phyloP scores from a whole-genome alignment of 1,139 yeast genomes.

The Diutina ranongensis region DNA sequence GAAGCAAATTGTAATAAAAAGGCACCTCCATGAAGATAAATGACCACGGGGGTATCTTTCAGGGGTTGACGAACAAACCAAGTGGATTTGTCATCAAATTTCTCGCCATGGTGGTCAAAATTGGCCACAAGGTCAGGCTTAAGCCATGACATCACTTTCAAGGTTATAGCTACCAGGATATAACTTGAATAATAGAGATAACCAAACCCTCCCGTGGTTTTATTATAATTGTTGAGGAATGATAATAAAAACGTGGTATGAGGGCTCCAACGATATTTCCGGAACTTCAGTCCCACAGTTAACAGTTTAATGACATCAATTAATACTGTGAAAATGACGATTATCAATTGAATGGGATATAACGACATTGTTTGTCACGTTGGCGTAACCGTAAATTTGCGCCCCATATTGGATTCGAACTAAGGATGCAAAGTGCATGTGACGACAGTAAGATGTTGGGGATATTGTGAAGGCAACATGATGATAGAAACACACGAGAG shows the following conservation, averaged over 20 bases:
- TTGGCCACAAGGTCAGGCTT: not conserved
- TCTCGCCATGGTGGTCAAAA: not conserved
- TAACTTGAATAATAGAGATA: not conserved
- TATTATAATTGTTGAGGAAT: not conserved
- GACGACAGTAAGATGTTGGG: no score
- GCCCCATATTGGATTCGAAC: no score
- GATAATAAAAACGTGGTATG: not conserved
- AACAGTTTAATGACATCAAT: not conserved
- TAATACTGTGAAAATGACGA: not conserved
- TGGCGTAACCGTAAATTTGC: no score
- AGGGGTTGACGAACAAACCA: not conserved
- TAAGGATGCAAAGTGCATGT: no score
- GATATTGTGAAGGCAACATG: no score
- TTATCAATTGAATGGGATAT: not conserved
- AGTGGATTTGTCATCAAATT: not conserved
- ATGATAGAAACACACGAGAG: no score
- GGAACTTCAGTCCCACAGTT: slow-evolving; percentile 1
- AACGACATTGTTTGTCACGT: no score
- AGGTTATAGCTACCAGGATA: not conserved
- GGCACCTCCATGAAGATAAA: slow-evolving; percentile 7
- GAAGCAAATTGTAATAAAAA: not conserved
- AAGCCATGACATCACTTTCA: not conserved
- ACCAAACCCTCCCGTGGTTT: not conserved
- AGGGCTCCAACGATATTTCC: not conserved
- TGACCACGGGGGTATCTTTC: not conserved